These are phyloP conservation scores for Fusarium luffae DNA, from an alignment of 2,329 filamentous ascomycete genomes.

Conservation along the genomic window DNA sequence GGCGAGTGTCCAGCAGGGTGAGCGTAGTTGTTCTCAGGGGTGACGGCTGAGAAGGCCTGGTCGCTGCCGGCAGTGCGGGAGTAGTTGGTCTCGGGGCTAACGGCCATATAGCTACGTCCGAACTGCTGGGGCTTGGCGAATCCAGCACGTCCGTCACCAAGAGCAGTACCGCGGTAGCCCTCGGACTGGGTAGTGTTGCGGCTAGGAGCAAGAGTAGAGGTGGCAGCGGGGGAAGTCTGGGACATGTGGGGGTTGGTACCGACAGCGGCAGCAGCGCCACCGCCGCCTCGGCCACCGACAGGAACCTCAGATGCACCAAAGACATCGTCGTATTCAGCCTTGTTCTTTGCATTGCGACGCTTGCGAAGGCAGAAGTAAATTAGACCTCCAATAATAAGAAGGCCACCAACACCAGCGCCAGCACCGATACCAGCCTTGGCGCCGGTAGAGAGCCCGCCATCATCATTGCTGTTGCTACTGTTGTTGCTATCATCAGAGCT, in stretches of 20 bases:
- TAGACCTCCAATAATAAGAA: constrained; percentile 48
- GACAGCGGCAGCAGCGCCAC: constrained; percentile 16
- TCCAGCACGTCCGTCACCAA: constrained; percentile 54
- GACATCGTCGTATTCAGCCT: constrained; percentile 54
- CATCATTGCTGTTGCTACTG: constrained; percentile 27
- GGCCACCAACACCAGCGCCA: constrained; percentile 52
- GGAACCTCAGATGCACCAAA: constrained; percentile 57
- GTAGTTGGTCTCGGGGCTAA: constrained; percentile 42
- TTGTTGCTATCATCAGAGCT: constrained; percentile 18
- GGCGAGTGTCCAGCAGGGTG: constrained; percentile 36
- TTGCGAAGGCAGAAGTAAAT: constrained; percentile 48
- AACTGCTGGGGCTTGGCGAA: constrained; percentile 54
- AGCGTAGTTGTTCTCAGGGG: constrained; percentile 42
- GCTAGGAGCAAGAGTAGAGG: constrained; percentile 43
- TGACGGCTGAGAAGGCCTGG: constrained; percentile 28
- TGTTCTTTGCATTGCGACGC: constrained; percentile 48
- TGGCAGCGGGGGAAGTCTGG: constrained; percentile 39
- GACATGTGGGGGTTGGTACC: constrained; percentile 49
- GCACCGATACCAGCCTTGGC: constrained; percentile 59
- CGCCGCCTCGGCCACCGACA: constrained; percentile 50
- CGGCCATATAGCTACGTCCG: constrained; percentile 47
- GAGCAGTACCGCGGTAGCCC: constrained; percentile 55
- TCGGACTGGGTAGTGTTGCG: constrained; percentile 47
- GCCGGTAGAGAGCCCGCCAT: constrained; percentile 53
- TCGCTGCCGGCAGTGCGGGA: constrained; percentile 32